Percentiles rank a stretch among this genome's conserved stretches.
phyloP scores from a whole-genome alignment of 129 eudicot species.

The Apium graveolens region DNA sequence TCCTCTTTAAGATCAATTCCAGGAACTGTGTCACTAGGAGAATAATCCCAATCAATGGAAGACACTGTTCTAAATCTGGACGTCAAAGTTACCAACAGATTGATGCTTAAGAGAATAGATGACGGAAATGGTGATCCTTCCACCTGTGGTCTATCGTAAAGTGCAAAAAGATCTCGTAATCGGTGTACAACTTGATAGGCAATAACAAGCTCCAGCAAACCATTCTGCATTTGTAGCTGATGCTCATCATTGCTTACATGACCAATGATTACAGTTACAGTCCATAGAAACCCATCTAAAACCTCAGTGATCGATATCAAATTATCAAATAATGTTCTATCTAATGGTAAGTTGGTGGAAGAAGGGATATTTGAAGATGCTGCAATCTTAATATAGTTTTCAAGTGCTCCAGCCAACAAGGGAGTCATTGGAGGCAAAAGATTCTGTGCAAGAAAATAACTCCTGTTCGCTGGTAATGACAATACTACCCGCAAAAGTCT shows the following conservation, averaged over 20 bases:
- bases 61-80: conserved; percentile 46
- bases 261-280: conserved; percentile 65
- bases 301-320: conserved; percentile 70
- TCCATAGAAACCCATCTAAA: conserved; percentile 74
- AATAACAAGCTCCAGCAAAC: conserved; percentile 73
- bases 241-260: conserved; percentile 54
- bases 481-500: conserved; percentile 67
- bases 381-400: conserved; percentile 77
- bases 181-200: conserved; percentile 86
- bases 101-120: conserved; percentile 70
- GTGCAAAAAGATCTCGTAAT: conserved; percentile 85
- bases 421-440: conserved; percentile 90
- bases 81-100: conserved; percentile 70
- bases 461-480: conserved; percentile 54
- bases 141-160: conserved; percentile 89
- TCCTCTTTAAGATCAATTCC: conserved; percentile 15
- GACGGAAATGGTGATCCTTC: conserved; percentile 98
- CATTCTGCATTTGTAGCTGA: conserved; percentile 83
- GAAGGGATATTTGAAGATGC: conserved; percentile 52
- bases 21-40: conserved; percentile 25
- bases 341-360: conserved; percentile 22
- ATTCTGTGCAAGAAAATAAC: conserved; percentile 80
- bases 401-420: conserved; percentile 85
- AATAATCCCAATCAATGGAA: conserved; percentile 72
- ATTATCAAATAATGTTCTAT: conserved; percentile 49